Conservation (phyloP, 2,329 filamentous ascomycete species). For the Hortaea werneckii region DNA sequence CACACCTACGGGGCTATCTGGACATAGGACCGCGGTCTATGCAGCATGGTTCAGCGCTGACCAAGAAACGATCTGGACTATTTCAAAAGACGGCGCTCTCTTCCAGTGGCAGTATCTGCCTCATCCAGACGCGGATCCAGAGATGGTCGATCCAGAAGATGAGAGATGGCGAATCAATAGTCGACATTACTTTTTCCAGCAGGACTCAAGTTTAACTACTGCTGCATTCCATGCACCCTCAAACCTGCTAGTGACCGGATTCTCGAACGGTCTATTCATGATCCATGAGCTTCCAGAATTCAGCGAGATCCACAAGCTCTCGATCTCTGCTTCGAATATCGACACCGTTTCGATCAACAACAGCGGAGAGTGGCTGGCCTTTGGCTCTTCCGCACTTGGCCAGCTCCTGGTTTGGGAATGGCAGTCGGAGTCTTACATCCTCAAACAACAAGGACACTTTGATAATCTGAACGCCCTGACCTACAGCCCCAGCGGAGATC, state of each 20-base stretch:
- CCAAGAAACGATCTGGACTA: slow-evolving; percentile 91
- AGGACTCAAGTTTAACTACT: slow-evolving; percentile 74
- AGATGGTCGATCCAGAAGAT: slow-evolving; percentile 50
- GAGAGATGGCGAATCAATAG: slow-evolving; percentile 86
- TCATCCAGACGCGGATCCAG: slow-evolving; percentile 40
- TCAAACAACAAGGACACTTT: slow-evolving; percentile 96
- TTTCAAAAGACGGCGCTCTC: slow-evolving; percentile 93
- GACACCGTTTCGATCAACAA: slow-evolving; percentile 91
- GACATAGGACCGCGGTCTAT: slow-evolving; percentile 80
- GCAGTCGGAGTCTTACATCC: slow-evolving; percentile 97
- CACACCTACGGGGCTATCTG: slow-evolving; percentile 76
- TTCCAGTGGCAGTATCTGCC: slow-evolving; percentile 83
- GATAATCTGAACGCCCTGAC: slow-evolving; percentile 89
- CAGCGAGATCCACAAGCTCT: slow-evolving; percentile 83
- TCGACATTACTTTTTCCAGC: slow-evolving; percentile 82
- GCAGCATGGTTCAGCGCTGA: slow-evolving; percentile 96
- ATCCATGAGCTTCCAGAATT: slow-evolving; percentile 95
- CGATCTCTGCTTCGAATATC: slow-evolving; percentile 94
- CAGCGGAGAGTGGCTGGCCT: slow-evolving; percentile 91
- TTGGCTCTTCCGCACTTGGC: slow-evolving; percentile 88
- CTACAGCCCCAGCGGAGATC: slow-evolving; percentile 88
- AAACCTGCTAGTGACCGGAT: slow-evolving; percentile 90
- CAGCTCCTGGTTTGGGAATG: slow-evolving; percentile 99
- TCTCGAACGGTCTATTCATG: slow-evolving; percentile 87
- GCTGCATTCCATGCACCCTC: slow-evolving; percentile 80